Evolutionary conservation across 148 eudicot genomes (phyloP).

Genomic region (Hydrangea macrophylla): DNA sequence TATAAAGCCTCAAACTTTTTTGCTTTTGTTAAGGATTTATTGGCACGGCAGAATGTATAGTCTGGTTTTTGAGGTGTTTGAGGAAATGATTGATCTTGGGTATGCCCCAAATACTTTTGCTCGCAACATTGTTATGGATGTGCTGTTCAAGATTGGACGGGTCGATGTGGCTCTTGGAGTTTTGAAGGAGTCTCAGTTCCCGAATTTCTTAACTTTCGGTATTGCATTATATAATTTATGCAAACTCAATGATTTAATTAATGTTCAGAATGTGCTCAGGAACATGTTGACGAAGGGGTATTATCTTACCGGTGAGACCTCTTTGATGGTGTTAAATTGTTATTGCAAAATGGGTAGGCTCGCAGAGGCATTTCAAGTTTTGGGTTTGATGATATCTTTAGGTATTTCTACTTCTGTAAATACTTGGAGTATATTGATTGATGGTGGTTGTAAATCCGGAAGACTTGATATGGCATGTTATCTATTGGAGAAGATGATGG

Average conservation of each 20-base stretch:
- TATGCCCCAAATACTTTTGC: slow-evolving; percentile 42
- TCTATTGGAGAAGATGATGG: slow-evolving; percentile 47
- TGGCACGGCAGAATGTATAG: slow-evolving; percentile 43
- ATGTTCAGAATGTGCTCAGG: slow-evolving; percentile 27
- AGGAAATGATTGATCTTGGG: slow-evolving; percentile 33
- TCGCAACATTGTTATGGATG: slow-evolving; percentile 44
- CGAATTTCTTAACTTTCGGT: slow-evolving; percentile 42
- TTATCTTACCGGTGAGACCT: slow-evolving; percentile 34
- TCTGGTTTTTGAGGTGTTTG: slow-evolving; percentile 37
- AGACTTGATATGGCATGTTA: slow-evolving; percentile 29
- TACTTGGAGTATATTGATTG: slow-evolving; percentile 46
- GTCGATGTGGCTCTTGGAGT: slow-evolving; percentile 29
- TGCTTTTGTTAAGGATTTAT: slow-evolving; percentile 45
- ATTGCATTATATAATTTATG: slow-evolving; percentile 49
- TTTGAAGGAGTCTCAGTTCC: slow-evolving; percentile 24
- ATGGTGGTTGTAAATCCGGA: slow-evolving; percentile 42
- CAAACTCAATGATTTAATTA: slow-evolving; percentile 32
- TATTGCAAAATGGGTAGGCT: slow-evolving; percentile 37
- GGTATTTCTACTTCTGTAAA: slow-evolving; percentile 32
- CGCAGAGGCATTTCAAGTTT: slow-evolving; percentile 33
- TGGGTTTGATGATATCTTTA: slow-evolving; percentile 35
- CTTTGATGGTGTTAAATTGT: slow-evolving; percentile 34
- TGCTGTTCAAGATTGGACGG: slow-evolving; percentile 31
- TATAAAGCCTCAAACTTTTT: slow-evolving; percentile 41
- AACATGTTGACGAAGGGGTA: slow-evolving; percentile 40